Evolutionary conservation across 164 flowering plant species (phyloP).

Genomic region (Nymphaea thermarum): DNA sequence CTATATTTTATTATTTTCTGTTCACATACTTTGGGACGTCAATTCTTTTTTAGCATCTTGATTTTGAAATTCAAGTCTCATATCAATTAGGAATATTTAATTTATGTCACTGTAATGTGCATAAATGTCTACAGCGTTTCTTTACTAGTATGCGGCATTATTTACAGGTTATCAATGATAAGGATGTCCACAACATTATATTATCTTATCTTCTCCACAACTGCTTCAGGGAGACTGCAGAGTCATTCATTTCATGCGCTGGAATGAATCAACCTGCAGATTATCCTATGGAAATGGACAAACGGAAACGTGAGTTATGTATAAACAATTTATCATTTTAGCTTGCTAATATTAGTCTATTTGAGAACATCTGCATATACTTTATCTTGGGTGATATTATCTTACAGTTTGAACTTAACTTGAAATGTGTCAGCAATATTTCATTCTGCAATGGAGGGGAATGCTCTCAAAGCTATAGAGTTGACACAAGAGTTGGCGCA

Average conservation of each 20-base stretch:
- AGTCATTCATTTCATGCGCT: slow-evolving; percentile 56
- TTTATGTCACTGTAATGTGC: not conserved
- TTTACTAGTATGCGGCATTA: not conserved
- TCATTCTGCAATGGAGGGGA: slow-evolving; percentile 63
- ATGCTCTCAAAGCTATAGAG: slow-evolving; percentile 81
- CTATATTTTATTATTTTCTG: too few species aligned
- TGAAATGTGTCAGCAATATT: slow-evolving; percentile 39
- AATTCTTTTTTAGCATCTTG: too few species aligned
- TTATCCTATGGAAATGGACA: slow-evolving; percentile 74
- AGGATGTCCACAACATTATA: slow-evolving; percentile 57
- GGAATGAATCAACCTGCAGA: slow-evolving; percentile 58
- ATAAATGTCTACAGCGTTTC: not conserved
- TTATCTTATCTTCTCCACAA: slow-evolving; percentile 84
- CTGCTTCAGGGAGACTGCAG: slow-evolving; percentile 78
- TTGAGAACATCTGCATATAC: not conserved
- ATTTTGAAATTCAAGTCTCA: not conserved
- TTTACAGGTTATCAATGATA: slow-evolving; percentile 54
- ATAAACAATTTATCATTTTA: not conserved
- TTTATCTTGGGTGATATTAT: not conserved
- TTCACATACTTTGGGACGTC: too few species aligned
- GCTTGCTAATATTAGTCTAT: not conserved
- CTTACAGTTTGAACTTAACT: not conserved
- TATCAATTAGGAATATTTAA: not conserved
- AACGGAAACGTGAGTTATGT: slow-evolving; percentile 63
- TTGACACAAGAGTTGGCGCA: slow-evolving; percentile 64